Conservation (phyloP, 2,329 filamentous ascomycete genomes). For the Tolypocladium inflatum region DNA sequence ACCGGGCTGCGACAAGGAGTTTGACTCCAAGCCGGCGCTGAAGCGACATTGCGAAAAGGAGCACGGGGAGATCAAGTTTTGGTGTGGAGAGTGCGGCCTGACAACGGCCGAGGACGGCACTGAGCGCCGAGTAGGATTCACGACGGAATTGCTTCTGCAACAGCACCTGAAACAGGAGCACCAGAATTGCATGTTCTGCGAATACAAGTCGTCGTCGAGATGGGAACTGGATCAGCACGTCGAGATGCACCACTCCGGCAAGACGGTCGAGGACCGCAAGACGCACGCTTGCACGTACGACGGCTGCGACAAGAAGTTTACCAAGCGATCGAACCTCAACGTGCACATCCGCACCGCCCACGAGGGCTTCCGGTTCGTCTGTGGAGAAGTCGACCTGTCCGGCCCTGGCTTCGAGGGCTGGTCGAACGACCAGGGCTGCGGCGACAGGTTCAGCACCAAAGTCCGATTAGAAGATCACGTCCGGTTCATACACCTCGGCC, state of each 20-base stretch:
- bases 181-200: conserved; percentile 67
- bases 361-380: conserved; percentile 68
- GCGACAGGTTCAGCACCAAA: conserved; percentile 67
- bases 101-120: conserved; percentile 27
- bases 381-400: conserved; percentile 57
- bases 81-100: conserved; percentile 62
- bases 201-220: conserved; percentile 55
- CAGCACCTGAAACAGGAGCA: conserved; percentile 66
- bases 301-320: conserved; percentile 69
- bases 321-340: conserved; percentile 72
- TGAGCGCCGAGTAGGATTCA: conserved; percentile 48
- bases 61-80: conserved; percentile 63
- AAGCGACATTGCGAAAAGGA: conserved; percentile 60
- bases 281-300: conserved; percentile 56
- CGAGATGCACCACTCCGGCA: conserved; percentile 63
- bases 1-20: conserved; percentile 53
- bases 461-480: conserved; percentile 75
- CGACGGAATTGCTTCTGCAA: conserved; percentile 61
- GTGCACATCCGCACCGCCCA: conserved; percentile 72
- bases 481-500: conserved; percentile 68
- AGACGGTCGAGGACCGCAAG: conserved; percentile 52
- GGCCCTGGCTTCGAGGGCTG: conserved; percentile 51
- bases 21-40: conserved; percentile 63
- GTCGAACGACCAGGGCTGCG: conserved; percentile 61
- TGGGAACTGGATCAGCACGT: conserved; percentile 67